Base-by-base conservation (phyloP, 192 early-diverging fungal genomes). In the Coemansia sp. region DNA sequence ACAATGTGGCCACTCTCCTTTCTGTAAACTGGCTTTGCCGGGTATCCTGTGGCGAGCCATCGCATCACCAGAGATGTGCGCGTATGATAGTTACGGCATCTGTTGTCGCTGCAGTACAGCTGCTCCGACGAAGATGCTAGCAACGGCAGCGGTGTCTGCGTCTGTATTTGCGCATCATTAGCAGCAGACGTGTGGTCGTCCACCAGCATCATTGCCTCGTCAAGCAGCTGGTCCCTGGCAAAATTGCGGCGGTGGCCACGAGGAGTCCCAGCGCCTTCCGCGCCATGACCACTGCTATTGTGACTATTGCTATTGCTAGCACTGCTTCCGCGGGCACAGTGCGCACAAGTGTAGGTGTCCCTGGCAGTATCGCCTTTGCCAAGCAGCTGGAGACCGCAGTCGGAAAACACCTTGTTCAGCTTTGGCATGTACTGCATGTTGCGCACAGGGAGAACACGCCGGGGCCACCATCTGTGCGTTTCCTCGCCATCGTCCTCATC, bases 401-500 rank as follows among this genome's bases (percentile, higher is more conserved):
- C 51, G 2, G 57, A 43, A 42, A 76, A 65, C 22, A 71, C 38
- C 8, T 59, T 59, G 64, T 71, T 74, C 12, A 81, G 69, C 46
- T 75, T 75, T 6, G 78, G 78, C 78, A 81, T 81, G 56, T 75
- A 81, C 60, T 81, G 78, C 78, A 81, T 81, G 56, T 75, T 81
- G 5, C 74, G 78, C 16, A 72, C 73, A 4, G 78, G 78, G 39
- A 81, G 17, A 4, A 81, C 64, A 13, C 72, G 67, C 5, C 73
- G 69, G 10, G 78, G 78, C 78, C 73, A 81, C 78, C 78, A 81
- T 54, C 67, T 55, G 13, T 67, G 72, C 40, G 54, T 61, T 7
- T 68, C 72, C 14, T 62, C 50, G 16, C 43, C 65, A 37, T 46
- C 16, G 44, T 42, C 44, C 7, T 25, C 37, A 4, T 50, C 48